phyloP scores from a whole-genome alignment of 1,284 basidiomycete genomes.

The Pseudozyma thailandica region DNA sequence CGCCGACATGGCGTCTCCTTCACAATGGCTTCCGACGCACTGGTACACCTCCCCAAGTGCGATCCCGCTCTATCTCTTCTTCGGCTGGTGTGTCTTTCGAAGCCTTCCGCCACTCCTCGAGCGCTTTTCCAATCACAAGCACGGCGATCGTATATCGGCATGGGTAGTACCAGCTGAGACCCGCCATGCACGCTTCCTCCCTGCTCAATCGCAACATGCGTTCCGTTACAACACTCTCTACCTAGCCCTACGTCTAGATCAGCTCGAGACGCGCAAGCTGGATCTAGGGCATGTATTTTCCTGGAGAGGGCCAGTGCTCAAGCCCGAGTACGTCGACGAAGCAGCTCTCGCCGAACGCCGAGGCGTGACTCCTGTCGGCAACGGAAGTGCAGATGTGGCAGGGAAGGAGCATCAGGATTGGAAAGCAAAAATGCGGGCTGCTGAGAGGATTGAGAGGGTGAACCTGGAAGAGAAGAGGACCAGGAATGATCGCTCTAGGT shows the following conservation, averaged over 20 bases:
- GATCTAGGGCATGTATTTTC: slow-evolving; percentile 70
- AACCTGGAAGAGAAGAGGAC: slow-evolving; percentile 26
- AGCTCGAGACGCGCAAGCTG: slow-evolving; percentile 72
- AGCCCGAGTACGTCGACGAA: slow-evolving; percentile 34
- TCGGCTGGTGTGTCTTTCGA: no score
- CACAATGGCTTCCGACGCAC: no score
- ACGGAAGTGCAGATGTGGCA: neutral
- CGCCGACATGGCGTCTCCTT: no score
- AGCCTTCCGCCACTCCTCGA: slow-evolving; percentile 23
- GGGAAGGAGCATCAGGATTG: slow-evolving; percentile 11
- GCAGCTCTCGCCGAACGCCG: slow-evolving; percentile 12
- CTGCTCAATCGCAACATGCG: slow-evolving; percentile 72
- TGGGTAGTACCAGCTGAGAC: slow-evolving; percentile 46
- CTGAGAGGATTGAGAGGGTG: slow-evolving; percentile 24
- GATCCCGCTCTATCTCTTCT: no score
- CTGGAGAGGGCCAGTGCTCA: slow-evolving; percentile 54
- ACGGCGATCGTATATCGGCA: slow-evolving; percentile 8
- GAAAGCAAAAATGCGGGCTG: slow-evolving; percentile 33
- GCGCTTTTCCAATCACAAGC: slow-evolving; percentile 4
- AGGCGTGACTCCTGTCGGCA: slow-evolving; percentile 13
- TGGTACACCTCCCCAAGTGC: no score
- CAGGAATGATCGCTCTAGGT: slow-evolving; percentile 16
- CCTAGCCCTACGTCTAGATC: slow-evolving; percentile 74
- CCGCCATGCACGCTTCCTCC: slow-evolving; percentile 75
- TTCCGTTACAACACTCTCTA: slow-evolving; percentile 78